Evolutionary conservation across 805 yeast genomes (phyloP), one percentile per base, ranked within the genome.

Genomic region (Candida berthetii): DNA sequence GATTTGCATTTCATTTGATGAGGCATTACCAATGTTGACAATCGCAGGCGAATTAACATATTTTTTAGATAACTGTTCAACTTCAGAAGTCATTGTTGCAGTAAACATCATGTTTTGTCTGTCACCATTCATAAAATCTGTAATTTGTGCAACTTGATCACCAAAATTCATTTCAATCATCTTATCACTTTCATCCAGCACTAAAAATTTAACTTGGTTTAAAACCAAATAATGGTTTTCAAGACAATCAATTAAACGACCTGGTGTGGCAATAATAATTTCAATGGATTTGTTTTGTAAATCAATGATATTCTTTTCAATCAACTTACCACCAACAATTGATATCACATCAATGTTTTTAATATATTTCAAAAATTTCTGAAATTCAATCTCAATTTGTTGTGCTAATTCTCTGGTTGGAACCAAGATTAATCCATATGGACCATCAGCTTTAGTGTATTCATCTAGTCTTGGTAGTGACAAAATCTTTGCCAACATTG

Each of bases 111-210:
- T 72, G 0, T 95, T 86, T 38, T 80, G 81, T 40, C 82, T 60
- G 24, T 66, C 65, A 37, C 42, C 60, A 1, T 87, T 83, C n/a
- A 86, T 65, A 31, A 65, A 65, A 4, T 65, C 67, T 39, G 85
- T 59, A 14, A 91, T 78, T 34, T 72, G 68, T 18, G 72, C 74
- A 37, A 91, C 75, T 54, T 88, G 88, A 28, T 76, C 83, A 57
- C 88, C 96, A 58, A 91, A 91, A 4, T 97, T 97, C 77, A 91
- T 74, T 58, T 89, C 96, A 35, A 91, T 80, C 98, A 91, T 91
- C 49, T 90, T 71, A 61, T 91, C 99, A 2, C 96, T 96, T 62
- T 91, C 99, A 65, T 91, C 99, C 67, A 90, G 71, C 2, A 86
- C 82, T 18, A 91, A 62, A 46, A 79, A 83, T 46, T 72, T 72